Base-by-base conservation (phyloP, 768 basidiomycete genomes). In the Macrocybe gigantea region DNA sequence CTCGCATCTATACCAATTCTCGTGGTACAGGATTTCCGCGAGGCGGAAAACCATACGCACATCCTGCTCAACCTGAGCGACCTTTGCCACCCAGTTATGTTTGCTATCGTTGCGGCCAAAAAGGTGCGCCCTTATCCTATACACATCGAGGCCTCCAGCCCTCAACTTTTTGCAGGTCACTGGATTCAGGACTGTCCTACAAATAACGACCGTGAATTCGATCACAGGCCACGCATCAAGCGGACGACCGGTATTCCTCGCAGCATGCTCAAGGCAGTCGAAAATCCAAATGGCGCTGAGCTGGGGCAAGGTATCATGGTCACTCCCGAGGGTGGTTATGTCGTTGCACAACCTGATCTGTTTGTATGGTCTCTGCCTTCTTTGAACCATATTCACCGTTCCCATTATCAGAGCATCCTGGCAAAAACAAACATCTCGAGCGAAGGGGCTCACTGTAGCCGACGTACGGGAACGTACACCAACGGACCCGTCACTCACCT, bases 101-200 rank as follows among this genome's bases (percentile, higher is more conserved):
- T 3, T 99, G 96, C 63, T 98, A 98, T 64, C 86, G 96, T 34
- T 99, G 96, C 68, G 93, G 94, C 40, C 90, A 96, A 69, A 95
- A 96, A 83, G 96, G 94, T 88, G 63, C 44, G 73, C 53, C 44
- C 36, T 35, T 41, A 41, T 44, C 15, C 29, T 13, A 15, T 33
- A 38, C 22, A 35, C 41, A 35, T 15, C n/a, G 30, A 14, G 15
- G 7, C 34, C 45, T 30, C 32, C 8, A 34, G 34, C 38, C 58
- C 45, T 63, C 44, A 50, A 39, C 7, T 33, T 38, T 49, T 39
- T 14, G 13, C 63, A 97, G 95, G 96, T 36, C 96, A 99, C 61
- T 99, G 96, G 96, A 99, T 99, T 54, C 94, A 99, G 62, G 91
- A 96, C 53, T 99, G 96, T 63, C 96, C 96, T 1, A 96, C 93